Conservation (phyloP, 441 rosid genomes). For the Gossypium lobatum region DNA sequence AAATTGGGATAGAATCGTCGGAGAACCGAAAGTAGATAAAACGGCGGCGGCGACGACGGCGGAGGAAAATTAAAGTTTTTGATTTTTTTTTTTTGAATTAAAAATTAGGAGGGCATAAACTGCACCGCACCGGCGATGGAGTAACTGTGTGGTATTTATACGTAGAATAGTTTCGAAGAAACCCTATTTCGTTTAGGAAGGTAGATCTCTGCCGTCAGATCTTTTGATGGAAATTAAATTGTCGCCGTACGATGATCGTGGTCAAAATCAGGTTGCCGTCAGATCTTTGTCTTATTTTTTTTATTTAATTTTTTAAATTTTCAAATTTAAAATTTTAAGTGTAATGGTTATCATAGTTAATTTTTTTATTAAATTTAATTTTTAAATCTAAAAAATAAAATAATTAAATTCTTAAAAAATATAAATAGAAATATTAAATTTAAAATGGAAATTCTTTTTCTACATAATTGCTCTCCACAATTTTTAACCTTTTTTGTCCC, state of each 20-base stretch:
- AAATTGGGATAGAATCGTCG: conserved; percentile 36
- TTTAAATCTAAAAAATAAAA: no score
- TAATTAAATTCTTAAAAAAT: no score
- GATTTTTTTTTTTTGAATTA: conserved; percentile 13
- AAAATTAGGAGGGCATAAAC: conserved; percentile 42
- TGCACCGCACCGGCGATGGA: conserved; percentile 39
- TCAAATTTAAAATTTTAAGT: no score
- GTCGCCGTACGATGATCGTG: background rate
- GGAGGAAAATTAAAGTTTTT: background rate
- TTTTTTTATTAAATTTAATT: background rate
- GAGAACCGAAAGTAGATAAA: conserved; percentile 17
- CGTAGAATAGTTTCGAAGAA: background rate
- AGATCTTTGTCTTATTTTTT: background rate
- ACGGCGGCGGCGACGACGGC: conserved; percentile 13
- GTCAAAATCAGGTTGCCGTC: background rate
- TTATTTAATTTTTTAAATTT: no score
- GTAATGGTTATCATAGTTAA: no score
- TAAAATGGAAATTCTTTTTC: background rate
- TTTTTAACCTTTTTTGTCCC: background rate
- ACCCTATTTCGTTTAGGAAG: conserved; percentile 27
- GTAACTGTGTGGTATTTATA: conserved; percentile 26
- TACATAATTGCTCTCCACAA: background rate
- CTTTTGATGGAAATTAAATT: background rate
- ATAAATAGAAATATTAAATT: no score
- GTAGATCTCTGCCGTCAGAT: conserved; percentile 18